Evolutionary conservation across 2,329 filamentous ascomycete genomes (phyloP), one percentile per base, ranked within the genome.

Genomic region (Cladorrhinum sp.): DNA sequence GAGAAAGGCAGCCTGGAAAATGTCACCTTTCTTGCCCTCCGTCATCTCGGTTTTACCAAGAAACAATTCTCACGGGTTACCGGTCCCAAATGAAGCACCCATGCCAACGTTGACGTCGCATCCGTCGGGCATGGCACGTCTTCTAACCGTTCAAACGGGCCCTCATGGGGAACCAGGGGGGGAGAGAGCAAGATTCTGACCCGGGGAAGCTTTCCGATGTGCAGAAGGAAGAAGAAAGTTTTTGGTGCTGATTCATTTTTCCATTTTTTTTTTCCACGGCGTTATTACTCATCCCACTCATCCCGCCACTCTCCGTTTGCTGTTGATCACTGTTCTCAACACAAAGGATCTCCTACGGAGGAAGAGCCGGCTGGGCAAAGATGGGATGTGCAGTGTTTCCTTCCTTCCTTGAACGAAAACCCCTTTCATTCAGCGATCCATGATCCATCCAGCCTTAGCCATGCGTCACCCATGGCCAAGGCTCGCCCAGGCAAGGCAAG

Each of bases 191-290:
- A 36, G 33, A 36, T 36, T 36, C 33, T 36, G 33, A 60, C 57
- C 65, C 63, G 65, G 63, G 62, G 63, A 66, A 62, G 58, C 57
- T 61, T 64, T 64, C 65, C 63, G 60, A 28, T 42, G 42, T 61
- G 58, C 59, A 59, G 61, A 39, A 52, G 50, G 57, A 36, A 50
- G 52, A 18, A 39, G 55, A 56, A 49, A 7, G 57, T 26, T 63
- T 42, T 14, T 42, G 5, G 4, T 42, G 5, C 16, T 42, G 3
- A 7, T 8, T 42, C 16, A 14, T 8, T 42, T n/a, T 8, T 8
- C 23, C 1, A n/a, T 42, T 23, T 42, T 48, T 48, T 56, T 46
- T 46, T 24, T 56, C 26, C 4, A 18, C 20, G 21, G 16, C 5
- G 2, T n/a, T 36, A 36, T 51, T 57, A 42, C 24, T 50, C 33